Percentiles rank a stretch among this genome's conserved stretches.
These are phyloP conservation scores for Yarrowia sp. DNA, from an alignment of 805 yeast species.

Conservation along the genomic window DNA sequence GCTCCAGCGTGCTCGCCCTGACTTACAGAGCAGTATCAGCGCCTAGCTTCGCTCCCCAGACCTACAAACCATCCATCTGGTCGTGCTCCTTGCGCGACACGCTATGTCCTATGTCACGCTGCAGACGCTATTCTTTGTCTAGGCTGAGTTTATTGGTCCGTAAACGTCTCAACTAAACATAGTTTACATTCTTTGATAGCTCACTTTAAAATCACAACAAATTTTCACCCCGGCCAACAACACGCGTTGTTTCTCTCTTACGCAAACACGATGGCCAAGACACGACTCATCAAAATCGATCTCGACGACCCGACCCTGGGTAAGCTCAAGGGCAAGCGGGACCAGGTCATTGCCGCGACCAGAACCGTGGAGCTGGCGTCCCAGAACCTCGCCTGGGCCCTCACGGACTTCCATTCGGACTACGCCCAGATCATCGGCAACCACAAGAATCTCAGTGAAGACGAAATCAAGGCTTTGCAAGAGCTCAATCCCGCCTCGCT, in stretches of 20 bases:
- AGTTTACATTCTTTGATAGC: conserved; percentile 10
- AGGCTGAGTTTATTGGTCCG: not conserved
- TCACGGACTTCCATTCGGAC: conserved; percentile 1
- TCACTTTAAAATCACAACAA: conserved; percentile 6
- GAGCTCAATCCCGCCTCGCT: not conserved
- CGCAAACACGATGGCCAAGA: conserved; percentile 15
- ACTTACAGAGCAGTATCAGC: no score
- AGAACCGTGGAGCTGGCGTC: conserved; percentile 7
- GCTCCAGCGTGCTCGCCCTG: no score
- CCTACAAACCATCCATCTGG: no score
- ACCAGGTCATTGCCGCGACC: conserved; percentile 1
- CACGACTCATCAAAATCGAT: not conserved
- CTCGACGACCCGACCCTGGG: conserved; percentile 17
- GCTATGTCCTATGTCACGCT: no score
- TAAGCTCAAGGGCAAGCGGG: conserved; percentile 10
- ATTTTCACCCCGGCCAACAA: conserved; percentile 3
- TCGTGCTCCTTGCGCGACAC: no score
- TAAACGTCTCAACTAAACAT: conserved; percentile 5
- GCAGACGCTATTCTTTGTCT: not conserved
- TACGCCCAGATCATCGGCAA: not conserved
- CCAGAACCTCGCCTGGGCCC: not conserved
- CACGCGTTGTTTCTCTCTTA: conserved; percentile 5
- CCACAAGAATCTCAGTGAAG: not conserved
- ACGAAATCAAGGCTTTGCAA: not conserved
- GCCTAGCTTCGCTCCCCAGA: no score